These are phyloP conservation scores for Beta macrorhiza DNA, from an alignment of 179 eudicot genomes.

Conservation along the genomic window DNA sequence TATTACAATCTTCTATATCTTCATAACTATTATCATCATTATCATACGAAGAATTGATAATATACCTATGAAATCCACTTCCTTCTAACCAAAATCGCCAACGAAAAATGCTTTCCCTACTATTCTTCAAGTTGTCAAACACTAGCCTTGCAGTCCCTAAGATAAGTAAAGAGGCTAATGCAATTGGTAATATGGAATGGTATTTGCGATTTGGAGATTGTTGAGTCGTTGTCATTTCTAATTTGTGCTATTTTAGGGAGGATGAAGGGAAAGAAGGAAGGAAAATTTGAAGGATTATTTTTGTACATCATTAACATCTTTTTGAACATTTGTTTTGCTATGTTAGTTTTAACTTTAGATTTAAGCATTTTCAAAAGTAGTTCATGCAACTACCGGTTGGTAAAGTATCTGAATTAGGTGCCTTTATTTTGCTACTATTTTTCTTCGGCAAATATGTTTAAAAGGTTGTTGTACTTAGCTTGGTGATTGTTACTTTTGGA, in stretches of 20 bases:
- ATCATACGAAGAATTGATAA: slow-evolving; percentile 6
- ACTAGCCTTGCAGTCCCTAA: slow-evolving; percentile 57
- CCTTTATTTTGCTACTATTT: background rate
- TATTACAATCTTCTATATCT: slow-evolving; percentile 68
- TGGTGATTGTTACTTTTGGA: too few relatives aligned
- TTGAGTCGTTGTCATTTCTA: slow-evolving; percentile 21
- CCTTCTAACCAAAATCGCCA: slow-evolving; percentile 36
- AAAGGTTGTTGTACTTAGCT: too few relatives aligned
- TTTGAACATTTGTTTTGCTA: slow-evolving; percentile 2
- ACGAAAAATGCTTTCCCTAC: slow-evolving; percentile 25
- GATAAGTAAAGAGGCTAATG: slow-evolving; percentile 56
- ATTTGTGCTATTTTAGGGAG: background rate
- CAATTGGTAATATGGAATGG: slow-evolving; percentile 56
- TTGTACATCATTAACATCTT: background rate
- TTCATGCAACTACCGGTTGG: slow-evolving; percentile 69
- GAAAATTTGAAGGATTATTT: background rate
- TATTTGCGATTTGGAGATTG: slow-evolving; percentile 41
- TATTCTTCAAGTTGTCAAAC: slow-evolving; percentile 58
- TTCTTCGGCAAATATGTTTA: too few relatives aligned
- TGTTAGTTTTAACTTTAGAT: slow-evolving; percentile 34
- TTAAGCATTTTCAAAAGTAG: slow-evolving; percentile 39
- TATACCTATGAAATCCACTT: slow-evolving; percentile 19
- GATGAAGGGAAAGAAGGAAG: background rate
- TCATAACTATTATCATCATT: slow-evolving; percentile 46
- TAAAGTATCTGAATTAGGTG: slow-evolving; percentile 20